Evolutionary conservation across 2,329 filamentous ascomycete species (phyloP), one percentile per base, ranked within the genome.

Genomic region (Penicillium glabrum): DNA sequence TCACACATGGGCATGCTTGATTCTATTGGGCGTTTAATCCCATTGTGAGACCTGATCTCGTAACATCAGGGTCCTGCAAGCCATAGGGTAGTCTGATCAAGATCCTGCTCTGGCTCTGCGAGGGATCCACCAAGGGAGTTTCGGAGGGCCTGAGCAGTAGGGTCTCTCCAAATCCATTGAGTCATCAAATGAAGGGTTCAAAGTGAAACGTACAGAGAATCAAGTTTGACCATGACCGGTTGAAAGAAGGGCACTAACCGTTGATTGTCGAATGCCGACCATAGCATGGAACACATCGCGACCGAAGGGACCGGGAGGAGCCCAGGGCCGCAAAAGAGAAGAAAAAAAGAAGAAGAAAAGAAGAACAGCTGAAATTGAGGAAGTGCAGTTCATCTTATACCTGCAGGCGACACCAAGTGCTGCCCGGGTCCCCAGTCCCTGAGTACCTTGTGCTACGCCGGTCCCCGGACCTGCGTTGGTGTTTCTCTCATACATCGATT

Each of bases 401-500:
- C 37, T 35, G 33, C 10, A 19, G 39, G n/a, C 24, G 27, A 47
- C 41, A 49, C 47, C 23, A 53, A 27, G 27, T n/a, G 35, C 54
- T 49, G 57, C 63, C 59, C 60, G 60, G 64, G 63, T 67, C 64
- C 64, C 51, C 64, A 56, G 53, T 47, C 35, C 46, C 46, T 54
- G 62, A 61, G 61, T 58, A 66, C 64, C 61, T 63, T 62, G 61
- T 60, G 64, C 51, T 61, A 64, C 65, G 26, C 23, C 41, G 21
- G 27, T 33, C n/a, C 46, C 26, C 57, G 57, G 51, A 53, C 55
- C 53, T 59, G 56, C 50, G 53, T 58, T 53, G 58, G 55, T 35
- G 47, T 35, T 26, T 26, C 45, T 37, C 19, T n/a, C 31, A 39
- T 39, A 41, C 19, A 41, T 41, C 10, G 13, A 23, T 23, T 23